Evolutionary conservation across 1,139 yeast genomes (phyloP), one percentile per base, ranked within the genome.

Genomic region (Kurtzmaniella natalensis): DNA sequence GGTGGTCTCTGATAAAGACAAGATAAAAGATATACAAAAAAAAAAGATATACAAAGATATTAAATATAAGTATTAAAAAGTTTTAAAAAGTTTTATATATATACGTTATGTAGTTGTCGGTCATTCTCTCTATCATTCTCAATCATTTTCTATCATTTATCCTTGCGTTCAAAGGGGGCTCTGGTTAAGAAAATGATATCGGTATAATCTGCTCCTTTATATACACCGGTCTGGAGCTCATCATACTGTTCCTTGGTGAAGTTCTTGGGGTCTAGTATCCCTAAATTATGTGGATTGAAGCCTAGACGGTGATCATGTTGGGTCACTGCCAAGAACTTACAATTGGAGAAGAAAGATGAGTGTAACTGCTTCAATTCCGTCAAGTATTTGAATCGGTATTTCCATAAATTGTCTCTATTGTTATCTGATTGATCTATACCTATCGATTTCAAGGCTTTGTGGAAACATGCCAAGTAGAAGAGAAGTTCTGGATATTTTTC

Each of bases 261-360:
- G 40, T 68, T 57, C 28, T 42, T 45, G 0, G 75, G 75, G 43
- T 68, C 74, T 32, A 69, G 47, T 10, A 68, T 38, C 8, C 75
- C 75, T 25, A 69, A 45, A 31, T 57, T 44, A 7, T 43, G 28
- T 3, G 57, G 50, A 32, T 51, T 47, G 32, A 48, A 50, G 5
- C 48, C 44, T 16, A 69, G 44, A 27, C 35, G 36, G 41, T 69
- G 72, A 4, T 36, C 42, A 31, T 59, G 64, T 31, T 59, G 52
- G 7, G 72, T 55, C 8, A 67, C 47, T 25, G 63, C 60, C 29
- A 50, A 39, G 11, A 50, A 34, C 26, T 50, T 53, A 40, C 72
- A 63, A 30, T 53, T 47, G 7, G 59, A 67, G 72, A 73, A 69
- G 35, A 69, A 68, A n/a, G 63, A 48, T 10, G 48, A 38, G 41